These are phyloP conservation scores for Lecanicillium sp. DNA, from an alignment of 2,329 filamentous ascomycete genomes.

Conservation along the genomic window DNA sequence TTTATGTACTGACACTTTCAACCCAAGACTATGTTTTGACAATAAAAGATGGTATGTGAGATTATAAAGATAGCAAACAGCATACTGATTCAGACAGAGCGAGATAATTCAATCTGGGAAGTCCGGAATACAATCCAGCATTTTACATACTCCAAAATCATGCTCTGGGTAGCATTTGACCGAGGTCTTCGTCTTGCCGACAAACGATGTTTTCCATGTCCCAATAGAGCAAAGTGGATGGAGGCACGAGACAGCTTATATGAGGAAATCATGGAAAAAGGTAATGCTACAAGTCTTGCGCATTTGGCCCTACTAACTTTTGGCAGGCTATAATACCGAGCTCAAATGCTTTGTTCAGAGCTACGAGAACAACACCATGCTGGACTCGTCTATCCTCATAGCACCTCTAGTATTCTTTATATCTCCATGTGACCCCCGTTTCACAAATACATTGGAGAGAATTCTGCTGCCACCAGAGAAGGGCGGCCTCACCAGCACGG, in stretches of 20 bases:
- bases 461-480: slow-evolving; percentile 67
- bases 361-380: slow-evolving; percentile 60
- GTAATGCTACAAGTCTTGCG: slow-evolving; percentile 20
- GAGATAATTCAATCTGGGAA: slow-evolving; percentile 81
- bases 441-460: slow-evolving; percentile 61
- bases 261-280: slow-evolving; percentile 70
- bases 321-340: slow-evolving; percentile 57
- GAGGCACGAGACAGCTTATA: slow-evolving; percentile 58
- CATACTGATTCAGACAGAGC: slow-evolving; percentile 30
- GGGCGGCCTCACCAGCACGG: slow-evolving; percentile 66
- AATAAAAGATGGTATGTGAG: slow-evolving; percentile 45
- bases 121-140: slow-evolving; percentile 68
- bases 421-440: slow-evolving; percentile 67
- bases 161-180: slow-evolving; percentile 77
- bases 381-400: slow-evolving; percentile 69
- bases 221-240: slow-evolving; percentile 59
- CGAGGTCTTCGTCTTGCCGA: slow-evolving; percentile 65
- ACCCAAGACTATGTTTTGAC: slow-evolving; percentile 57
- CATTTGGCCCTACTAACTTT: slow-evolving; percentile 6
- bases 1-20: neutral
- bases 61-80: neutral
- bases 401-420: slow-evolving; percentile 76
- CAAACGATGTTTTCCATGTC: slow-evolving; percentile 68
- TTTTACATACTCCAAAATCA: slow-evolving; percentile 74
- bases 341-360: slow-evolving; percentile 66